phyloP scores from a whole-genome alignment of 1,284 basidiomycete species.

The Ceratobasidium theobromae region DNA sequence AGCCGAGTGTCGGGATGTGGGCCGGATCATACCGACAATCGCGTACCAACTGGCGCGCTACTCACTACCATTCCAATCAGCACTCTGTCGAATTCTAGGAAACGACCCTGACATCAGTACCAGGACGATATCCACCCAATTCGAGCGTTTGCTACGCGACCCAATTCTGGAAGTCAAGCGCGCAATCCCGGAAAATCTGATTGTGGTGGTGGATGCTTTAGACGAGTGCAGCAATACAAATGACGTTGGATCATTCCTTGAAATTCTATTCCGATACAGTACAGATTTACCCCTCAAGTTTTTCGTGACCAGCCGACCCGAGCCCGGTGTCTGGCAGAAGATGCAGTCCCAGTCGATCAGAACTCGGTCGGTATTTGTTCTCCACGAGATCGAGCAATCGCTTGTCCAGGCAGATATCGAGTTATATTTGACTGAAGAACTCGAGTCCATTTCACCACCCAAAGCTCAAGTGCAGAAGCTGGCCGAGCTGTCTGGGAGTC shows the following conservation, averaged over 20 bases:
- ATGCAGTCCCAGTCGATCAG: not conserved
- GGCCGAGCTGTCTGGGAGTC: not conserved
- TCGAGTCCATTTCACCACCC: not conserved
- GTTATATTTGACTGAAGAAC: not conserved
- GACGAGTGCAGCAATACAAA: not conserved
- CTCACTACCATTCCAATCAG: not conserved
- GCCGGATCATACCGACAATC: constrained; percentile 39
- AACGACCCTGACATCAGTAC: no score
- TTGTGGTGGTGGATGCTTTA: not conserved
- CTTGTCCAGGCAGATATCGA: not conserved
- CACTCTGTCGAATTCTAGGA: constrained; percentile 1
- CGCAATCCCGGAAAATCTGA: no score
- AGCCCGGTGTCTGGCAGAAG: not conserved
- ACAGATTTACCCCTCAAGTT: no score
- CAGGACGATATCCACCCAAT: no score
- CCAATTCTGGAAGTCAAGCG: no score
- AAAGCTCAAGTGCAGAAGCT: not conserved
- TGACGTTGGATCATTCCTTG: not conserved
- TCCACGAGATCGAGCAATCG: not conserved
- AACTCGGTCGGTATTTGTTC: not conserved
- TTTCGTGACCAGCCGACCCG: no score
- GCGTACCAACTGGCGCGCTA: constrained; percentile 39
- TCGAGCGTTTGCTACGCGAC: no score
- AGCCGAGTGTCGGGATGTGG: no score
- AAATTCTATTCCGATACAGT: not conserved